Base-by-base conservation (phyloP, 2,329 filamentous ascomycete genomes). In the Apiospora arundinis region DNA sequence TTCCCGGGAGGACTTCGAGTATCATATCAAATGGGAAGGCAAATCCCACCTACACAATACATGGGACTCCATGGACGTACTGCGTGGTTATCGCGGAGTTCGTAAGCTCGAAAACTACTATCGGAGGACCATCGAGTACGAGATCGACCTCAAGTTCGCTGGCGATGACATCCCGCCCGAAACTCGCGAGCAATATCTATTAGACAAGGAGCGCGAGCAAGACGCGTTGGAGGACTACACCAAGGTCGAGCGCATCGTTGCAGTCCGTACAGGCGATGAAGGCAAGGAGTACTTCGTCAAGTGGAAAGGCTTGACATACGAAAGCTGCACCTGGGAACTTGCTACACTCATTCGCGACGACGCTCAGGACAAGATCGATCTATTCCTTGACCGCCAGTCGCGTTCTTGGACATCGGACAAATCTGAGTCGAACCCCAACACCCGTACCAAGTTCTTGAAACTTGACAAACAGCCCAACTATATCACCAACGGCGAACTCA, bases 101-200 rank as follows among this genome's bases (percentile, higher is more conserved):
- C 93, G 95, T 67, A 95, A 95, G 72, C 88, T 99, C 9, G 96
- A 98, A 79, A 99, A 99, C 80, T 99, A 98, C 84, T 95, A 93
- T 82, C 91, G 92, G 77, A 97, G 95, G 80, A 86, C 92, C 52
- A 91, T 98, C 69, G 89, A 92, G 74, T 90, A 93, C 75, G 95
- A 98, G 78, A 88, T 97, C 70, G 90, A 92, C 72, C 90, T 97
- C 80, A 88, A 91, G 72, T 90, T 92, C 75, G 93, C 93, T 46
- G 90, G 88, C 4, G 89, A 94, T 14, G 92, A 95, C 66, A 88
- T 94, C 52, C 90, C 92, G 16, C 92, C 92, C 0, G 94, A 98
- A 83, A 93, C 95, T 76, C 92, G 93, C 73, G 94, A 98, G 82
- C 95, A 97, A 81, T 97, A 95, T 87, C 93, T 95, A 80, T 90